These are phyloP conservation scores for Hysterangium stoloniferum DNA, from an alignment of 768 basidiomycete genomes.

Conservation along the genomic window DNA sequence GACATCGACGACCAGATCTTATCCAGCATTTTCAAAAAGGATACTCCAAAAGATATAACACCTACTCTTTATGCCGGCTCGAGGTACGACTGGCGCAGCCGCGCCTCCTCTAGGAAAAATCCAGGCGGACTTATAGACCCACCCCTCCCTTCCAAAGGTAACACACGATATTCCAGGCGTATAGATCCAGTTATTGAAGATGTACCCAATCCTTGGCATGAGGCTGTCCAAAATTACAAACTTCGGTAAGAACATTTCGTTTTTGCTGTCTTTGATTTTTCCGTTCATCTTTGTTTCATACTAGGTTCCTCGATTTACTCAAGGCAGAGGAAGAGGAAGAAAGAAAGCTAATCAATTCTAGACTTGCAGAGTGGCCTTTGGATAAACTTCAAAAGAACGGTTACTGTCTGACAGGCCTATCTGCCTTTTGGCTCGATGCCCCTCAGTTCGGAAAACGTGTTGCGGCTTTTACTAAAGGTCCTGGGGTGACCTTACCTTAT, in stretches of 20 bases:
- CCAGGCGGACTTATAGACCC: slow-evolving; percentile 3
- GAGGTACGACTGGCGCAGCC: slow-evolving; percentile 1
- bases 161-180: slow-evolving; percentile 21
- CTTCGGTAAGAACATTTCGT: slow-evolving; percentile 35
- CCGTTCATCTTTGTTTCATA: neutral
- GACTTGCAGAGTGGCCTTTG: slow-evolving; percentile 61
- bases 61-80: no score
- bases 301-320: slow-evolving; percentile 41
- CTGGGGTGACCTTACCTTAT: slow-evolving; percentile 54
- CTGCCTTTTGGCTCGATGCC: slow-evolving; percentile 61
- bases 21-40: no score
- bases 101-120: neutral
- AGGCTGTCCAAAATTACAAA: slow-evolving; percentile 46
- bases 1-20: no score
- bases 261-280: neutral
- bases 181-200: slow-evolving; percentile 28
- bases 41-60: no score
- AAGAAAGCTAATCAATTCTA: slow-evolving; percentile 49
- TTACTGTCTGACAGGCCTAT: slow-evolving; percentile 59
- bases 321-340: slow-evolving; percentile 58
- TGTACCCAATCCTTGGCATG: slow-evolving; percentile 36
- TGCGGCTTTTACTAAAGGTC: slow-evolving; percentile 57
- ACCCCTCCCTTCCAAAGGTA: neutral
- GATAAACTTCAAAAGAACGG: slow-evolving; percentile 58
- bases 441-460: slow-evolving; percentile 57